phyloP scores from a whole-genome alignment of 2,329 filamentous ascomycete species.

The Intubia oerlemansii region DNA sequence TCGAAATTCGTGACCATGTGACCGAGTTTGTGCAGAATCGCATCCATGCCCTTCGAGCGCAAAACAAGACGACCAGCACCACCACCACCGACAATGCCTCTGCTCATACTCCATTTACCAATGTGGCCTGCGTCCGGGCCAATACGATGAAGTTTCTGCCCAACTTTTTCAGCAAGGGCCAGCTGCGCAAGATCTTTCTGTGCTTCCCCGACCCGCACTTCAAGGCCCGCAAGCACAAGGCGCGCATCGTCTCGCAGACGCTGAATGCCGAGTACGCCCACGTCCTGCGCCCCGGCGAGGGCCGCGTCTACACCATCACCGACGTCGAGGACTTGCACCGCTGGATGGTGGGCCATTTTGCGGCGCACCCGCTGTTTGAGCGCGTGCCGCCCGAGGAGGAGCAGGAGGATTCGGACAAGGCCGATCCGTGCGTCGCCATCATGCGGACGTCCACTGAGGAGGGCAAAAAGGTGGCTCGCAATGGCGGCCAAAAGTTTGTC shows the following conservation, averaged over 20 bases:
- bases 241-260: slow-evolving; percentile 73
- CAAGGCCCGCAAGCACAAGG: slow-evolving; percentile 93
- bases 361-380: slow-evolving; percentile 58
- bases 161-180: slow-evolving; percentile 71
- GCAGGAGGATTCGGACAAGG: slow-evolving; percentile 30
- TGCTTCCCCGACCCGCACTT: slow-evolving; percentile 98
- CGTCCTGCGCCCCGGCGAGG: slow-evolving; percentile 51
- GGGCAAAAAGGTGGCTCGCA: slow-evolving; percentile 86
- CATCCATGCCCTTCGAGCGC: slow-evolving; percentile 57
- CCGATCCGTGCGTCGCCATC: slow-evolving; percentile 44
- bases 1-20: slow-evolving; percentile 84
- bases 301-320: slow-evolving; percentile 86
- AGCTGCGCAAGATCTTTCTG: slow-evolving; percentile 83
- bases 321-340: slow-evolving; percentile 85
- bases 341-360: slow-evolving; percentile 84
- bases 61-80: slow-evolving; percentile 20
- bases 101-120: slow-evolving; percentile 40
- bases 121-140: slow-evolving; percentile 70
- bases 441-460: slow-evolving; percentile 85
- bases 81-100: background rate
- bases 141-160: slow-evolving; percentile 99
- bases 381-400: slow-evolving; percentile 42
- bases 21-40: slow-evolving; percentile 79
- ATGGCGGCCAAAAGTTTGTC: slow-evolving; percentile 78
- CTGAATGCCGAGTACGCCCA: slow-evolving; percentile 89